Evolutionary conservation across 352 stramenopile genomes (phyloP).

Genomic region (Globisporangium canariense): DNA sequence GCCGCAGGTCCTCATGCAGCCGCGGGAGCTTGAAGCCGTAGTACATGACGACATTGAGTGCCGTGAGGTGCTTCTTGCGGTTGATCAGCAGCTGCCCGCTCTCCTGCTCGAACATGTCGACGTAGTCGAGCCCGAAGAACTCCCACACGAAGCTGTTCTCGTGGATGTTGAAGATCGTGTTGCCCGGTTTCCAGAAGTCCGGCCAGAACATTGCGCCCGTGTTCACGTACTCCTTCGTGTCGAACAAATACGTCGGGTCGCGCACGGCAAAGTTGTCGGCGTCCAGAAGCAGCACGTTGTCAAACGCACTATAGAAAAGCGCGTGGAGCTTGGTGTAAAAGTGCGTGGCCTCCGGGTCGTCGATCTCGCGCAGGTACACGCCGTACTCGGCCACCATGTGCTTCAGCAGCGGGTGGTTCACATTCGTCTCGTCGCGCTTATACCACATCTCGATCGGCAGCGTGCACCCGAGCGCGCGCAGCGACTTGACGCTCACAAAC

Average conservation of each 20-base stretch:
- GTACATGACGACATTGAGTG: conserved; percentile 28
- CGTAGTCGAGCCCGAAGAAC: conserved; percentile 22
- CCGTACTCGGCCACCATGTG: conserved; percentile 33
- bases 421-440: conserved; percentile 33
- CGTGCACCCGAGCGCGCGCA: conserved; percentile 40
- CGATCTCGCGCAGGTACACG: conserved; percentile 45
- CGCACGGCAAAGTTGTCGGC: conserved; percentile 59
- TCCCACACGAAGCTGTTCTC: conserved; percentile 21
- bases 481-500: conserved; percentile 21
- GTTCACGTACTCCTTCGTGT: conserved; percentile 12
- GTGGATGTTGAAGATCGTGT: conserved; percentile 28
- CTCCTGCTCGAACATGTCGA: conserved; percentile 26
- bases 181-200: conserved; percentile 21
- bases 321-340: conserved; percentile 61
- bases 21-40: conserved; percentile 19
- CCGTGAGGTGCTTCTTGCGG: conserved; percentile 12
- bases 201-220: conserved; percentile 25
- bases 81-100: conserved; percentile 24
- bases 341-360: conserved; percentile 33
- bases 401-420: conserved; percentile 35
- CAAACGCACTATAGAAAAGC: conserved; percentile 52
- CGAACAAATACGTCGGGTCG: conserved; percentile 51
- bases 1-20: conserved; percentile 10
- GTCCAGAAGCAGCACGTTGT: conserved; percentile 54
- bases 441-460: conserved; percentile 65